These are phyloP conservation scores for Ophiostoma tasmaniense DNA, from an alignment of 2,329 filamentous ascomycete genomes.

Conservation along the genomic window DNA sequence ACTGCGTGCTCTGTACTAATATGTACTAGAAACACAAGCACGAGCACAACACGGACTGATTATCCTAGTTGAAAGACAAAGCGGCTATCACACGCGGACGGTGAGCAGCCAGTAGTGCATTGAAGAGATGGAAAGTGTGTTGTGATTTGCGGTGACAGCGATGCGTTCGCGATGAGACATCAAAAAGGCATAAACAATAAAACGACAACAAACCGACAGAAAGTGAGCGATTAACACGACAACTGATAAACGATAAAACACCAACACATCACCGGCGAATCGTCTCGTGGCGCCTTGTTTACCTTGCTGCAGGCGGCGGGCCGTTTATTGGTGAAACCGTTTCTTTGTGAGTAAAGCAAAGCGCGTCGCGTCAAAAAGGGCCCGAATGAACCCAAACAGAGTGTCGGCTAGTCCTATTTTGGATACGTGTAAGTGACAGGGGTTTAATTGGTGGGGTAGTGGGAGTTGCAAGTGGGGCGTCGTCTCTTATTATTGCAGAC, in stretches of 20 bases:
- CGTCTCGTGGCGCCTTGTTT: background rate
- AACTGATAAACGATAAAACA: background rate
- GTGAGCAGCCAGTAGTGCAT: background rate
- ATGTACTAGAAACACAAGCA: too few relatives aligned
- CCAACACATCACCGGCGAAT: background rate
- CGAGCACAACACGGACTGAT: too few relatives aligned
- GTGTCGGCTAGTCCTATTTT: background rate
- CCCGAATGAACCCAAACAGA: too few relatives aligned
- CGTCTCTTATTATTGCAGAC: too few relatives aligned
- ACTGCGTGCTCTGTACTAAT: too few relatives aligned
- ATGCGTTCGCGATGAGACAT: background rate
- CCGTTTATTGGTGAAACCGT: background rate
- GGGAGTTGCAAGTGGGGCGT: background rate
- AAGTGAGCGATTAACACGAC: constrained; percentile 2
- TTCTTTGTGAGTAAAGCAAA: too few relatives aligned
- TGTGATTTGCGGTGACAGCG: background rate
- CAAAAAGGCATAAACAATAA: background rate
- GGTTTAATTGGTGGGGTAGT: constrained; percentile 2
- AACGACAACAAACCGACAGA: background rate
- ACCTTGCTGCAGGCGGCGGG: background rate
- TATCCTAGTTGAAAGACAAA: background rate
- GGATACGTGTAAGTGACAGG: background rate
- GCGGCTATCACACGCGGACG: background rate
- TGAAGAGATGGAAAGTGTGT: background rate
- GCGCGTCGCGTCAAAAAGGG: background rate